phyloP scores from a whole-genome alignment of 1,284 basidiomycete species.

The Lignosus rhinocerotis region DNA sequence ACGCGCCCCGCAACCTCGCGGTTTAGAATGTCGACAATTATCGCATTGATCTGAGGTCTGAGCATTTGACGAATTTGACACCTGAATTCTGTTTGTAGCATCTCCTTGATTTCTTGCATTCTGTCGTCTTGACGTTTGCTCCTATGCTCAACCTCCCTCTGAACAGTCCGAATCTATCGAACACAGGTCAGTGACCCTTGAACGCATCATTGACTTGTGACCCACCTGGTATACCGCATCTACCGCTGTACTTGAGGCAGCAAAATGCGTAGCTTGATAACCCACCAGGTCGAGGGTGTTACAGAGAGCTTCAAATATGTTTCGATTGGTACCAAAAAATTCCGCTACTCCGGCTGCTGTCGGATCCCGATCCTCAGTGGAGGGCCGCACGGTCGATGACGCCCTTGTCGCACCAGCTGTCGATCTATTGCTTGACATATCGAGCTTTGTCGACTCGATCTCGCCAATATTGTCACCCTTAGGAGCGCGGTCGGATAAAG shows the following conservation, averaged over 20 bases:
- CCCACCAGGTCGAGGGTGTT: conserved; percentile 46
- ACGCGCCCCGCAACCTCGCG: conserved; percentile 40
- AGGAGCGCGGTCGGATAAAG: no score
- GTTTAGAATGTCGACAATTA: conserved; percentile 40
- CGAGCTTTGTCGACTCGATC: neutral
- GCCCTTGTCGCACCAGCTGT: neutral
- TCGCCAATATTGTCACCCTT: neutral
- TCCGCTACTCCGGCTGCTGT: conserved; percentile 42
- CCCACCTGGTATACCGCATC: conserved; percentile 45
- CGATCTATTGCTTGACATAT: neutral
- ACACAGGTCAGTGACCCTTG: neutral
- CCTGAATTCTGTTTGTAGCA: conserved; percentile 41
- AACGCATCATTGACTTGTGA: neutral
- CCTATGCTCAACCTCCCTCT: conserved; percentile 39
- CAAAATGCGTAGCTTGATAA: conserved; percentile 44
- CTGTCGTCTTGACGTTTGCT: conserved; percentile 39
- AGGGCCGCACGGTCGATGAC: conserved; percentile 17
- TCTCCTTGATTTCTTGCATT: conserved; percentile 36
- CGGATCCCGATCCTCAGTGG: neutral
- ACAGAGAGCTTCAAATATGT: conserved; percentile 39
- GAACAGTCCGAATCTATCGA: conserved; percentile 40
- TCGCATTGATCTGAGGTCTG: conserved; percentile 30
- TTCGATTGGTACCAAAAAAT: conserved; percentile 45
- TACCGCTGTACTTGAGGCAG: conserved; percentile 43
- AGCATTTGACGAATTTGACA: conserved; percentile 40